Base-by-base conservation (phyloP, 495 filamentous ascomycete genomes). In the Penicillium diatomitis region DNA sequence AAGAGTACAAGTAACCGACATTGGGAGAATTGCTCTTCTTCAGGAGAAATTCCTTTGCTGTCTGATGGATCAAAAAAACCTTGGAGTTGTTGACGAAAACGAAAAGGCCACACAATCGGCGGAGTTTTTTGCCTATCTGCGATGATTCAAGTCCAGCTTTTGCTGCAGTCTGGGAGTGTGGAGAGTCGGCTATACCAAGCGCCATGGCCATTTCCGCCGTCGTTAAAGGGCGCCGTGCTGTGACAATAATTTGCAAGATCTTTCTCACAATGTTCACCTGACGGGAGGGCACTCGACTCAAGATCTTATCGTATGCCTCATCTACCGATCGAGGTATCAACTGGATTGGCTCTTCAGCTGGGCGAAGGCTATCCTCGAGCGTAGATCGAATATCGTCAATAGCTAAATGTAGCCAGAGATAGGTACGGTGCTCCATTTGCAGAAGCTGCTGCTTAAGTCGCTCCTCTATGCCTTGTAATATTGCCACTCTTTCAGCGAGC, bases 141-240 rank as follows among this genome's bases (percentile, higher is more conserved):
- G 53, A 33, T 47, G 45, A 11, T 1, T 60, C 30, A 8, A 66
- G 43, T 8, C 55, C 33, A 20, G 69, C 57, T n/a, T 68, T 56
- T 38, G 49, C 44, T 34, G 50, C 41, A 8, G 56, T 57, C 44
- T 43, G 49, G 6, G 59, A 29, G 9, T 51, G 34, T 36, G 52
- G 10, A 35, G n/a, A 43, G 9, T 8, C 47, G 30, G 58, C 55
- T 9, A 72, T 61, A 28, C 46, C 55, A 2, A 73, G 39, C 3
- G 69, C 72, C 45, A 73, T 63, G 31, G 63, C 58, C 51, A 73
- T 62, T 53, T 74, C 70, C 7, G 40, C 32, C 3, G 63, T 47
- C 5, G 56, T 59, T 11, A 74, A 56, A 27, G 69, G 69, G 32
- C 64, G 50, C 39, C 43, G 31, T 44, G 65, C 64, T 11, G 53